Conservation (phyloP, 2,329 filamentous ascomycete species). For the Trichoderma gracile region DNA sequence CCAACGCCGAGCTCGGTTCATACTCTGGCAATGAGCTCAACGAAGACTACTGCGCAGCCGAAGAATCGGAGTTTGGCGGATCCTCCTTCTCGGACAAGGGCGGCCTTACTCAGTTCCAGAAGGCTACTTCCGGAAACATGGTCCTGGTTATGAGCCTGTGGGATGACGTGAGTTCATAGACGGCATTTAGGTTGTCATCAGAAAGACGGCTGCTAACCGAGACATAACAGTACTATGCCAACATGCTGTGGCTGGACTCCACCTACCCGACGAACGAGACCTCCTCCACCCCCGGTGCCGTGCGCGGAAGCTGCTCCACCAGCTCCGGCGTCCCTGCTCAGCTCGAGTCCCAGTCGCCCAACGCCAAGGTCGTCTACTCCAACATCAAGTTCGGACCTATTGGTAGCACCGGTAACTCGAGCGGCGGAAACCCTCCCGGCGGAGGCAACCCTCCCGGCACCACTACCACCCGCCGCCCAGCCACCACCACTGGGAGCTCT, state of each 20-base stretch:
- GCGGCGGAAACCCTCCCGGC: too few relatives aligned
- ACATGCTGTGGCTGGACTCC: slow-evolving; percentile 76
- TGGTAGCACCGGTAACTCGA: slow-evolving; percentile 46
- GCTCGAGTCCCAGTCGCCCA: slow-evolving; percentile 49
- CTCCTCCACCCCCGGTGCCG: slow-evolving; percentile 44
- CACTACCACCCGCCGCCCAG: neutral
- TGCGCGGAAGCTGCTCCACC: slow-evolving; percentile 56
- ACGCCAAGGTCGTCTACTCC: slow-evolving; percentile 56
- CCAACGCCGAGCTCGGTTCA: slow-evolving; percentile 50
- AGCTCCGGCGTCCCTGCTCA: slow-evolving; percentile 53
- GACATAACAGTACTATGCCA: slow-evolving; percentile 50
- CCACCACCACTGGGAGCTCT: slow-evolving; percentile 1
- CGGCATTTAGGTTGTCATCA: neutral
- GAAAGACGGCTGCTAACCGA: neutral
- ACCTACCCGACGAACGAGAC: slow-evolving; percentile 56
- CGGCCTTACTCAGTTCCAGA: slow-evolving; percentile 58
- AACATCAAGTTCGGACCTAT: slow-evolving; percentile 61
- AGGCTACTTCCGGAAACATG: slow-evolving; percentile 45
- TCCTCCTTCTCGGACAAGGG: slow-evolving; percentile 57
- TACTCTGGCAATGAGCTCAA: slow-evolving; percentile 54
- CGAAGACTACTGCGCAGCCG: slow-evolving; percentile 56
- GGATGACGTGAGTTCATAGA: slow-evolving; percentile 53
- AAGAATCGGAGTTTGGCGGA: slow-evolving; percentile 59
- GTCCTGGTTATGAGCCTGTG: slow-evolving; percentile 55
- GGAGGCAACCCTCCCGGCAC: neutral